A percentile compares a stretch with the other conserved stretches of the same genome.
These are phyloP conservation scores for Cyathus olla DNA, from an alignment of 1,284 basidiomycete species.

Conservation along the genomic window DNA sequence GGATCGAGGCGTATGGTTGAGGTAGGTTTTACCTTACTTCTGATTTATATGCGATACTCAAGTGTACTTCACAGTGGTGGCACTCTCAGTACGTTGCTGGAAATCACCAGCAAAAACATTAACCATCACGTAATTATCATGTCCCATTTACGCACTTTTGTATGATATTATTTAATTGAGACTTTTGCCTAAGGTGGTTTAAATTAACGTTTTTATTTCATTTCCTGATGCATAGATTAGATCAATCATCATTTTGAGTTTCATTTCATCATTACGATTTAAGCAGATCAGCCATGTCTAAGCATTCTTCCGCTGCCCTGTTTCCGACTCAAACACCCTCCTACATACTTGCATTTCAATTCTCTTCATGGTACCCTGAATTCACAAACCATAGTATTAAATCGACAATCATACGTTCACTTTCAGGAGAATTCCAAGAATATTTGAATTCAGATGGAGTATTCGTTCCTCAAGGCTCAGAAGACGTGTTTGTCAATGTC, in stretches of 20 bases:
- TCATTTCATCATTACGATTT: too few species aligned
- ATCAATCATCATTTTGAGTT: too few species aligned
- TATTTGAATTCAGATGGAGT: constrained; percentile 88
- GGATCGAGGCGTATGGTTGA: constrained; percentile 86
- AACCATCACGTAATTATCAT: too few species aligned
- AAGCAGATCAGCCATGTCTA: too few species aligned
- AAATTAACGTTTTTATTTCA: too few species aligned
- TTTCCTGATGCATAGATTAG: too few species aligned
- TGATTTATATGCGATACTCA: constrained; percentile 4
- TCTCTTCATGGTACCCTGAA: constrained; percentile 88
- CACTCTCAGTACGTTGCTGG: constrained; percentile 49
- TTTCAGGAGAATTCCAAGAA: constrained; percentile 72
- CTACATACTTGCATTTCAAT: constrained; percentile 82
- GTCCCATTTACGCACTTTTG: too few species aligned
- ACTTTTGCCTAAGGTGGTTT: too few species aligned
- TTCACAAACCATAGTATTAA: constrained; percentile 82
- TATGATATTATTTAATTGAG: too few species aligned
- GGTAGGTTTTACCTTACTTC: constrained; percentile 51
- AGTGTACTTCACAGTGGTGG: constrained; percentile 56
- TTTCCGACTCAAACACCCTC: constrained; percentile 64
- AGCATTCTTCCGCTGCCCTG: too few species aligned
- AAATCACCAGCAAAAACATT: constrained; percentile 41
- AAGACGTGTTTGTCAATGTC: constrained; percentile 65
- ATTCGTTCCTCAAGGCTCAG: constrained; percentile 86
- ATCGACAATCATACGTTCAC: constrained; percentile 82